phyloP scores from a whole-genome alignment of 164 flowering plant genomes.

The Aristolochia californica region DNA sequence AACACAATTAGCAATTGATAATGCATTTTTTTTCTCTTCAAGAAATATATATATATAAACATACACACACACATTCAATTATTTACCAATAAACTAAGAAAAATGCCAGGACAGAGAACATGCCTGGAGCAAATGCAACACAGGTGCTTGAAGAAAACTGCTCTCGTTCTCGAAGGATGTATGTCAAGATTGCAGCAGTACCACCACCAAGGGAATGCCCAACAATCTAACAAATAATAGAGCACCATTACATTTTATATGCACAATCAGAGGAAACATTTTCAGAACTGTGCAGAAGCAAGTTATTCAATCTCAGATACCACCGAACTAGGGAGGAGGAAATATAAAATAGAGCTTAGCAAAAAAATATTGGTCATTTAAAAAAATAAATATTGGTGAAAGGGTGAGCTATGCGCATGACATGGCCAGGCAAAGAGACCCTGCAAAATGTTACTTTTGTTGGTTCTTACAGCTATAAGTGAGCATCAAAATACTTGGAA shows the following conservation, averaged over 20 bases:
- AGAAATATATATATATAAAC: background rate
- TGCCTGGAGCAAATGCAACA: constrained; percentile 92
- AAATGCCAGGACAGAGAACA: constrained; percentile 4
- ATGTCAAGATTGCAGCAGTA: constrained; percentile 88
- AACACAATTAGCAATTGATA: background rate
- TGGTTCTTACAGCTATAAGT: no score
- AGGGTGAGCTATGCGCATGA: no score
- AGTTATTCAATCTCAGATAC: no score
- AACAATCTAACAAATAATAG: constrained; percentile 43
- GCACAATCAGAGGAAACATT: constrained; percentile 16
- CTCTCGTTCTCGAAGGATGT: constrained; percentile 80
- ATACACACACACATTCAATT: background rate
- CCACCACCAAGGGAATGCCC: constrained; percentile 99
- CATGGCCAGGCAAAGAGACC: no score
- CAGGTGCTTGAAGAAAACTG: constrained; percentile 70
- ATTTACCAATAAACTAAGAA: no score
- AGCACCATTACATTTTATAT: background rate
- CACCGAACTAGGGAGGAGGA: no score
- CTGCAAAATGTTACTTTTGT: no score
- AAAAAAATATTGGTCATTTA: no score
- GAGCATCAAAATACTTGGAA: no score
- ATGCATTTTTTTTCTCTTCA: background rate
- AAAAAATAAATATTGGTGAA: no score
- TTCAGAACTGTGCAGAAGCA: no score
- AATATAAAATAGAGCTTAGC: no score